A percentile compares a stretch with the other conserved stretches of the same genome.
These are phyloP conservation scores for Hydnomerulius pinastri DNA, from an alignment of 768 basidiomycete genomes.

Conservation along the genomic window DNA sequence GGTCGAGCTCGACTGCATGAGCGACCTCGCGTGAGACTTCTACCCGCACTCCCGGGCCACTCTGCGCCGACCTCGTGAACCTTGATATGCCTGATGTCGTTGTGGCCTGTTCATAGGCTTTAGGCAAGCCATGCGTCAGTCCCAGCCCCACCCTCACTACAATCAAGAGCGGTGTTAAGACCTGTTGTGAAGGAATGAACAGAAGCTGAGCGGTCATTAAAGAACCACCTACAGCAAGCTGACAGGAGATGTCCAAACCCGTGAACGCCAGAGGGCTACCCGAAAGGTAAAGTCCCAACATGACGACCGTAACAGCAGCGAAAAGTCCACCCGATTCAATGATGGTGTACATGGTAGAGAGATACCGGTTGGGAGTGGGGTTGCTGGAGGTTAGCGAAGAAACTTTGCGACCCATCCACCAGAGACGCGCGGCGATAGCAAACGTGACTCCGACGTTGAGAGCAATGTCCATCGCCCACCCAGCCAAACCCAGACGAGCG, in stretches of 20 bases:
- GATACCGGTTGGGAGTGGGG: conserved; percentile 9
- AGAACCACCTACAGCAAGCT: conserved; percentile 16
- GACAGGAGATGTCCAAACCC: conserved; percentile 17
- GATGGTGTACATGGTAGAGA: conserved; percentile 17
- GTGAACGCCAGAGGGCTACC: conserved; percentile 12
- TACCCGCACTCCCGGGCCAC: too few species aligned
- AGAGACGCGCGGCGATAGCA: conserved; percentile 21
- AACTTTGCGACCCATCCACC: conserved; percentile 17
- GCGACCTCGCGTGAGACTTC: too few species aligned
- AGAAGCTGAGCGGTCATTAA: background rate
- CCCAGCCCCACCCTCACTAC: conserved; percentile 17
- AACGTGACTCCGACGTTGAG: conserved; percentile 23
- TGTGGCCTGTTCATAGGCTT: background rate
- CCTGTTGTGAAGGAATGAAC: background rate
- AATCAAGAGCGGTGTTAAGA: conserved; percentile 19
- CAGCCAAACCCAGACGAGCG: conserved; percentile 7
- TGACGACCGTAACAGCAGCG: conserved; percentile 14
- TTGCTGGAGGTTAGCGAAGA: conserved; percentile 4
- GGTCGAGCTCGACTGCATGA: too few species aligned
- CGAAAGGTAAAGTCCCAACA: conserved; percentile 14
- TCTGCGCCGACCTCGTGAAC: too few species aligned
- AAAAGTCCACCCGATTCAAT: conserved; percentile 23
- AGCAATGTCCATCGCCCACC: conserved; percentile 22
- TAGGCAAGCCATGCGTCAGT: too few species aligned
- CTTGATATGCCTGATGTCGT: too few species aligned